Evolutionary conservation across 768 basidiomycete species (phyloP).

Genomic region (Tricholoma saponaceum): DNA sequence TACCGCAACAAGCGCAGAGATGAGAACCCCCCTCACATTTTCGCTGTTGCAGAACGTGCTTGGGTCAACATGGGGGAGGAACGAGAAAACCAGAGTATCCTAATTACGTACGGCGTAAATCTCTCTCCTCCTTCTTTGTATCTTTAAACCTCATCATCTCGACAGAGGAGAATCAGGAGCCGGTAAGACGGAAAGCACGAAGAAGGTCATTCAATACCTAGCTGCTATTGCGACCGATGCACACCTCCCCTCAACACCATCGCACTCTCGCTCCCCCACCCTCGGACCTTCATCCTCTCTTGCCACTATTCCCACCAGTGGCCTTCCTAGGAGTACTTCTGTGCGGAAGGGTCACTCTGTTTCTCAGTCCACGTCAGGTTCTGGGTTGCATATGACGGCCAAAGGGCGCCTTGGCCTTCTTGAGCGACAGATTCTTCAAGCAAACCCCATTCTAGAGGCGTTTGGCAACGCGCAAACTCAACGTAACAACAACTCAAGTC

Average conservation of each 20-base stretch:
- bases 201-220: constrained; percentile 99
- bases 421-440: constrained; percentile 94
- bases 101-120: constrained; percentile 78
- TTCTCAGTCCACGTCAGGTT: constrained; percentile 41
- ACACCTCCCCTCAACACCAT: constrained; percentile 47
- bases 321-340: constrained; percentile 65
- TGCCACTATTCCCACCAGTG: constrained; percentile 56
- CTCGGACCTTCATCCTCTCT: constrained; percentile 45
- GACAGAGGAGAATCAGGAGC: constrained; percentile 95
- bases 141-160: constrained; percentile 7
- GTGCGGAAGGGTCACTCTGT: constrained; percentile 51
- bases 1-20: constrained; percentile 86
- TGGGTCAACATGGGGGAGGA: constrained; percentile 99
- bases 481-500: constrained; percentile 97
- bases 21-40: constrained; percentile 95
- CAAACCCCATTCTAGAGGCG: constrained; percentile 95
- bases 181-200: constrained; percentile 98
- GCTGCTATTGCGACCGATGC: constrained; percentile 92
- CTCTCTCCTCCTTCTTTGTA: background rate
- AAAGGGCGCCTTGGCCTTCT: constrained; percentile 82
- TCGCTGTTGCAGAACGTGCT: constrained; percentile 94
- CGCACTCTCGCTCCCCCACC: constrained; percentile 68
- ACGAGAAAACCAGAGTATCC: constrained; percentile 93
- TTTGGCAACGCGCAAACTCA: constrained; percentile 99
- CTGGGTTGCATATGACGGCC: constrained; percentile 44